Evolutionary conservation across 1,284 basidiomycete genomes (phyloP), one percentile per base, ranked within the genome.

Genomic region (Neolentinus lepideus): DNA sequence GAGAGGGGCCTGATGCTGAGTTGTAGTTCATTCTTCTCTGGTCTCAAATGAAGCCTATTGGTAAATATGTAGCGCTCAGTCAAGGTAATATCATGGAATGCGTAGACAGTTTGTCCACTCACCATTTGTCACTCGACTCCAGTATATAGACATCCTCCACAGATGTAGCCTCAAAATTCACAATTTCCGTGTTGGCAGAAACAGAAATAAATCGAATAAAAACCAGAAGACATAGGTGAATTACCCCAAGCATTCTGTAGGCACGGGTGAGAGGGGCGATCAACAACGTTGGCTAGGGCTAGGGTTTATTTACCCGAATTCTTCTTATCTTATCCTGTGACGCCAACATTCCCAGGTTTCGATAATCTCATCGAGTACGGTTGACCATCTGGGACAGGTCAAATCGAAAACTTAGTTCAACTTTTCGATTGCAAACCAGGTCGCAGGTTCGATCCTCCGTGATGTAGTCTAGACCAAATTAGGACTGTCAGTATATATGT

Each of bases 181-280:
- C 66, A 56, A 87, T 85, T 68, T 88, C 84, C 29, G 85, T 88
- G 67, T 88, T 86, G 21, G 75, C 82, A n/a, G 38, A 43, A 16
- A 43, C 38, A 43, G 6, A 43, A 43, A n/a, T 4, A 43, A 43
- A n/a, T 21, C 19, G 38, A n/a, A 16, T 9, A 43, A 21, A 6
- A 6, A 43, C 16, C 6, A 43, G 6, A 4, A 43, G 16, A 43
- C 6, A n/a, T 3, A 43, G 16, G 12, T 4, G n/a, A 43, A n/a
- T 8, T 43, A 16, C 19, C 8, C 38, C 16, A 6, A 43, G 19
- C 38, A 43, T 43, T 3, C 19, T 43, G 29, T 31, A 31, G 12
- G 29, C 12, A 6, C 29, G 29, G 12, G 29, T 4, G 12, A 31
- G 6, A n/a, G n/a, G n/a, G 9, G 33, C 33, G 33, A 35, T 35